Conservation (phyloP, 148 eudicot species). For the Dysphania ambrosioides region DNA sequence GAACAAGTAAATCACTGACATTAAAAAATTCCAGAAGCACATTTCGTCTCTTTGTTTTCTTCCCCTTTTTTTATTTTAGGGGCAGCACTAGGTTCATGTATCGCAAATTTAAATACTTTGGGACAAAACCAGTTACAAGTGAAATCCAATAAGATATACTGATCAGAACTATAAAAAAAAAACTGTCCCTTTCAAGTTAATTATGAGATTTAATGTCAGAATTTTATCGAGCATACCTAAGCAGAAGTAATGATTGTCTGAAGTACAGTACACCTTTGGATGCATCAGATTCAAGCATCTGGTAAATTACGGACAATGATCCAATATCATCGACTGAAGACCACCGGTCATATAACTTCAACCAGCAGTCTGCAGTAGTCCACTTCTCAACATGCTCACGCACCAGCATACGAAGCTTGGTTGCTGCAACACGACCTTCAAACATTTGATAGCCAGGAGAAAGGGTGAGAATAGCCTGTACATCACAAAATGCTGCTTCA, state of each 20-base stretch:
- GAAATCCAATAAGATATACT: background rate
- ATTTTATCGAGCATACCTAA: constrained; percentile 45
- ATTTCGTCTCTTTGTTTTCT: background rate
- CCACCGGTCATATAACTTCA: constrained; percentile 89
- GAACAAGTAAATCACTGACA: background rate
- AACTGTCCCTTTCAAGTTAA: background rate
- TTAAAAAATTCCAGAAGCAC: no score
- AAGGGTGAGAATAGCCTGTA: constrained; percentile 85
- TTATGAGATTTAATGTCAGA: background rate
- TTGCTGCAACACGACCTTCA: constrained; percentile 73
- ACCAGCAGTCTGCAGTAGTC: constrained; percentile 96
- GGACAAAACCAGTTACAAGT: no score
- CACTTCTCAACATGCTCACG: constrained; percentile 70
- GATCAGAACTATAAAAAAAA: background rate
- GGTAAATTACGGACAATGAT: constrained; percentile 83
- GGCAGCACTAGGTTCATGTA: background rate
- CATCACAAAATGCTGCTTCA: constrained; percentile 72
- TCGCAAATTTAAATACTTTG: no score
- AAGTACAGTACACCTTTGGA: constrained; percentile 83
- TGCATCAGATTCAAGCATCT: constrained; percentile 92
- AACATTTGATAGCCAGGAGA: constrained; percentile 77
- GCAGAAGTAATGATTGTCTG: constrained; percentile 87
- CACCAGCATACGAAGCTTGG: constrained; percentile 66
- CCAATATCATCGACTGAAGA: constrained; percentile 98
- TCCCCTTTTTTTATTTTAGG: background rate